A percentile compares a stretch with the other conserved stretches of the same genome.
Conservation (phyloP, 228 moss, liverwort and hornwort species). For the Sphagnum fallax region DNA sequence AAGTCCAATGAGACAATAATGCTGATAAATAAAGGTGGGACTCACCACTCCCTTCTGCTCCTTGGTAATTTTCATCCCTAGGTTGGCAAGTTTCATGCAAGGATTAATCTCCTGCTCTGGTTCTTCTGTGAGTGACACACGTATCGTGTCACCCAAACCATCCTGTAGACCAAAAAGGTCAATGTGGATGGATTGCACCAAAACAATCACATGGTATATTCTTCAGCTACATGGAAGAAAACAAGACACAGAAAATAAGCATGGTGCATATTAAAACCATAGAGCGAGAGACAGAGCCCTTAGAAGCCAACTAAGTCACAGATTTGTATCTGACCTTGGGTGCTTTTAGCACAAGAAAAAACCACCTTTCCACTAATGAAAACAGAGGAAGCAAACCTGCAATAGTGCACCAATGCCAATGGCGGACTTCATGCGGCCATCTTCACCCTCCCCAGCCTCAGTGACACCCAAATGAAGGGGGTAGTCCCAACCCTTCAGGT, state of each 20-base stretch:
- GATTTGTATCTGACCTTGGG: too few relatives aligned
- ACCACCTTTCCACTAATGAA: too few relatives aligned
- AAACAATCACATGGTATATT: too few relatives aligned
- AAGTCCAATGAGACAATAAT: too few relatives aligned
- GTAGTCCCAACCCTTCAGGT: conserved; percentile 83
- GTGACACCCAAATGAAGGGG: conserved; percentile 98
- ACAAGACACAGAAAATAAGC: too few relatives aligned
- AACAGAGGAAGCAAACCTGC: conserved; percentile 38
- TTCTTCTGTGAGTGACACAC: conserved; percentile 94
- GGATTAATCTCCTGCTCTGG: conserved; percentile 97
- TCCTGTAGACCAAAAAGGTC: conserved; percentile 32
- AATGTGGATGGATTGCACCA: too few relatives aligned
- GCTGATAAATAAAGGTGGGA: neutral
- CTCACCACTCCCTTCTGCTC: conserved; percentile 72
- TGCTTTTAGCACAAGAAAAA: too few relatives aligned
- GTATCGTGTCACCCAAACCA: conserved; percentile 96
- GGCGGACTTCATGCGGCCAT: conserved; percentile 99
- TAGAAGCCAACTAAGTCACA: too few relatives aligned
- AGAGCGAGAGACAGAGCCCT: too few relatives aligned
- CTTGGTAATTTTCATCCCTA: conserved; percentile 73
- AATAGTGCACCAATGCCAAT: conserved; percentile 95
- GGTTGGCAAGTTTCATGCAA: conserved; percentile 75
- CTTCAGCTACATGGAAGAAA: too few relatives aligned
- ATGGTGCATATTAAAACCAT: too few relatives aligned
- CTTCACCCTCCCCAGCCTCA: conserved; percentile 99